These are phyloP conservation scores for Oleoguttula mirabilis DNA, from an alignment of 495 filamentous ascomycete genomes.

Conservation along the genomic window DNA sequence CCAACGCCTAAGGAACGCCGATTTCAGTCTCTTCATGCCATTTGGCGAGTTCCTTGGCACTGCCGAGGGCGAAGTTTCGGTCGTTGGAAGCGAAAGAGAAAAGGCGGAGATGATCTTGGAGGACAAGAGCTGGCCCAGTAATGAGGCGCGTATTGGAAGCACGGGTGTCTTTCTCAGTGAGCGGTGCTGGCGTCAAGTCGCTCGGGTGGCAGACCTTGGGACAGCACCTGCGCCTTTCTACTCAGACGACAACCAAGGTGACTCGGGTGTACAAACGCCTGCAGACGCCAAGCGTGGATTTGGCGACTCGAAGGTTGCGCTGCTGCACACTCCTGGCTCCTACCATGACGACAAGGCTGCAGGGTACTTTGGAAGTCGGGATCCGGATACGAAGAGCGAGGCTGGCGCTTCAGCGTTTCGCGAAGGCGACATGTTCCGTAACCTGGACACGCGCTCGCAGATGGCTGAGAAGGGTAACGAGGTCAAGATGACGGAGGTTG, in stretches of 20 bases:
- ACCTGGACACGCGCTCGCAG: slow-evolving; percentile 82
- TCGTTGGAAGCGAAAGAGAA: slow-evolving; percentile 86
- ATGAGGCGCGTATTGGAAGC: slow-evolving; percentile 80
- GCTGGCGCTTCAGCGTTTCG: slow-evolving; percentile 80
- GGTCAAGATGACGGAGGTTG: slow-evolving; percentile 79
- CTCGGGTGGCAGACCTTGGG: slow-evolving; percentile 44
- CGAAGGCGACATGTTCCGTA: slow-evolving; percentile 93
- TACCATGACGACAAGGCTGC: slow-evolving; percentile 62
- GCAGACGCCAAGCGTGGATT: slow-evolving; percentile 37
- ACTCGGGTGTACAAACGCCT: slow-evolving; percentile 34
- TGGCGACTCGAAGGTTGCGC: slow-evolving; percentile 57
- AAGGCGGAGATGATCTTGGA: slow-evolving; percentile 83
- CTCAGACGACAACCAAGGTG: slow-evolving; percentile 27
- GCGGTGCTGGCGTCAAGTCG: slow-evolving; percentile 81
- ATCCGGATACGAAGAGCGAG: slow-evolving; percentile 77
- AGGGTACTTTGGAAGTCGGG: slow-evolving; percentile 71
- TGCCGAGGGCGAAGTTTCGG: slow-evolving; percentile 64
- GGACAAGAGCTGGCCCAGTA: slow-evolving; percentile 78
- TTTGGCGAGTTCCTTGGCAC: slow-evolving; percentile 92
- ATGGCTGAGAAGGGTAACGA: slow-evolving; percentile 94
- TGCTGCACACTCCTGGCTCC: slow-evolving; percentile 48
- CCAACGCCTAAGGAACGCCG: slow-evolving; percentile 77
- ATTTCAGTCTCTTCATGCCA: slow-evolving; percentile 90
- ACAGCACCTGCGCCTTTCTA: slow-evolving; percentile 38
- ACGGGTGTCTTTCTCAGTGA: slow-evolving; percentile 95